Base-by-base conservation (phyloP, 2,329 filamentous ascomycete species). In the Colletotrichum musicola region DNA sequence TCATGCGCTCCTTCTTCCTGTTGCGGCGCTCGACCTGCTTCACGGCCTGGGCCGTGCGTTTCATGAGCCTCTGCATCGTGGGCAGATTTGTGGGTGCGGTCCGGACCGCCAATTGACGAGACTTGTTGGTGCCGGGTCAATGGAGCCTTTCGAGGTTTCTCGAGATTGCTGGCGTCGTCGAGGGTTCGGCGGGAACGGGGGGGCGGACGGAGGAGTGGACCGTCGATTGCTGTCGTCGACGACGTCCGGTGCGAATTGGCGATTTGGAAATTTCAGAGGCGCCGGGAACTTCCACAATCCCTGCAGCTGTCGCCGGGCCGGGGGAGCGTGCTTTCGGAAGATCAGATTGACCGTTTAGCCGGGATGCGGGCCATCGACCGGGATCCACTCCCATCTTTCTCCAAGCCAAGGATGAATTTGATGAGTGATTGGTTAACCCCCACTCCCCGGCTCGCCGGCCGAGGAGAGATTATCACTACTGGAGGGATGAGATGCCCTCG, bases 41-140 rank as follows among this genome's bases (percentile, higher is more conserved):
- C 81, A 92, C 85, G 72, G 91, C 91, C 78, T 91, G 84, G 64
- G 86, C 83, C 62, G 90, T 89, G 73, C 90, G 89, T 75, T 88
- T 88, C 71, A 90, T 83, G 71, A 93, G 84, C 80, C 91, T 92
- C 81, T 93, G 89, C 92, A 93, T 94, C 71, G 72, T 80, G 54
- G 40, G 51, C 46, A 27, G 55, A 51, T 50, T 16, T n/a, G 6
- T 50, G 47, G 42, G 44, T 18, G 40, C 30, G 30, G 30, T 25
- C 30, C 12, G 46, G 18, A 44, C 61, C 54, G 55, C 55, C 62
- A 56, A 62, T 64, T 40, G 56, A 30, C 16, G n/a, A 22, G 16
- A 18, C 2, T 6, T 22, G 16, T 18, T 9, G 46, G 9, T 49
- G n/a, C 46, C 12, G 7, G 46, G 46, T 49, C 46, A 47, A 58